Base-by-base conservation (phyloP, 2,329 filamentous ascomycete species). In the Xylaria sp. region DNA sequence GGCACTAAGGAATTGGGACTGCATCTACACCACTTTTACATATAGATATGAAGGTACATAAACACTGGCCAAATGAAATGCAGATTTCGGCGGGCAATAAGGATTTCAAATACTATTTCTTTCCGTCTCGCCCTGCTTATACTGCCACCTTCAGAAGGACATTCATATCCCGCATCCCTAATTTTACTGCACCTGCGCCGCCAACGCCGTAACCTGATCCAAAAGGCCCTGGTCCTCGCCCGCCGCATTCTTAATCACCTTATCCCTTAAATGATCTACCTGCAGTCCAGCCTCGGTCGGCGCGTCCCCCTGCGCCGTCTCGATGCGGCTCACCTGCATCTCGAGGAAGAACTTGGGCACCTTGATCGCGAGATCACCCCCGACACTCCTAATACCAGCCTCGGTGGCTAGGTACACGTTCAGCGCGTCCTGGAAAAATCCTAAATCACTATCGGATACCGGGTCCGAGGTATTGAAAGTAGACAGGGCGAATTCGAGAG, bases 301-400 rank as follows among this genome's bases (percentile, higher is more conserved):
- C 51, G 83, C 77, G 61, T 84, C 85, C 0, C 88, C 88, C 79
- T 89, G 86, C 0, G 88, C 88, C 0, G 86, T 88, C 78, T 87
- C 82, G 72, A 90, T 89, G 25, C 88, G 81, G 49, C 85, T 84
- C 41, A 89, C 83, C 78, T 90, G 88, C 77, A 89, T 86, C 68
- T 84, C 80, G 51, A 90, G 76, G 77, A 90, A 90, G 83, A 90
- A 90, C 78, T 90, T 90, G 70, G 88, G 88, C 5, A 86, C 85
- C 78, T 90, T 89, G 79, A 90, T 86, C 1, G 82, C 84, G 20
- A 90, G 79, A 64, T 75, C 82, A 1, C 87, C 88, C 10, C 82
- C 84, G 7, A 84, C 83, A 25, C 84, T 86, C 23, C 88, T 81
- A 58, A 90, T 80, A 1, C 86, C 88, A 1, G 86, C 87, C 78